These are phyloP conservation scores for Cyberlindnera japonica DNA, from an alignment of 805 yeast species.

Conservation along the genomic window DNA sequence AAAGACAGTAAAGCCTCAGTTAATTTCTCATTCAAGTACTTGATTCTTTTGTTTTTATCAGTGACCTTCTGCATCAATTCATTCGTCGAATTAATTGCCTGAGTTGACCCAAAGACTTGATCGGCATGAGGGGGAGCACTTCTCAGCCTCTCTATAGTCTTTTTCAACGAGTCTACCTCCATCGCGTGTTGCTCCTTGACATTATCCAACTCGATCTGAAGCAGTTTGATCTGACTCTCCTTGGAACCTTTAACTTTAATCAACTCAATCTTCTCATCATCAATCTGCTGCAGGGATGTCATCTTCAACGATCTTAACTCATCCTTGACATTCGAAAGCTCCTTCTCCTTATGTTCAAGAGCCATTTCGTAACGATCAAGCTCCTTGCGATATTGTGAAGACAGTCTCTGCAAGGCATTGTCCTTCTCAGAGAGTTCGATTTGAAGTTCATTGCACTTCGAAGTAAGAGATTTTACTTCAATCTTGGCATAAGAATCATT, in stretches of 20 bases:
- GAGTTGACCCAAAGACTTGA: neutral
- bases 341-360: constrained; percentile 35
- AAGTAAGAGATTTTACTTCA: constrained; percentile 37
- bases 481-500: constrained; percentile 30
- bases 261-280: constrained; percentile 35
- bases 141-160: constrained; percentile 18
- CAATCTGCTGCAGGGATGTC: constrained; percentile 30
- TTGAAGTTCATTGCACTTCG: constrained; percentile 33
- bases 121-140: constrained; percentile 9
- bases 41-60: constrained; percentile 25
- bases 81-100: constrained; percentile 10
- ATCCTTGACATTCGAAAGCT: constrained; percentile 32
- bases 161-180: constrained; percentile 34
- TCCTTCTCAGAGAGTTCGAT: constrained; percentile 26
- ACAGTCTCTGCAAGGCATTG: constrained; percentile 18
- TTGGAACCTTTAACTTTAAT: constrained; percentile 34
- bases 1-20: constrained; percentile 27
- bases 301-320: constrained; percentile 34
- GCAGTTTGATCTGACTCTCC: constrained; percentile 36
- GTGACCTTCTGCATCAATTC: constrained; percentile 29
- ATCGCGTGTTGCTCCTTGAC: constrained; percentile 34
- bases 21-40: constrained; percentile 22
- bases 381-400: constrained; percentile 22
- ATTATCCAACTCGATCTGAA: constrained; percentile 37
- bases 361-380: constrained; percentile 21